Conservation (phyloP, 805 yeast genomes). For the Starmerella etchellsii region DNA sequence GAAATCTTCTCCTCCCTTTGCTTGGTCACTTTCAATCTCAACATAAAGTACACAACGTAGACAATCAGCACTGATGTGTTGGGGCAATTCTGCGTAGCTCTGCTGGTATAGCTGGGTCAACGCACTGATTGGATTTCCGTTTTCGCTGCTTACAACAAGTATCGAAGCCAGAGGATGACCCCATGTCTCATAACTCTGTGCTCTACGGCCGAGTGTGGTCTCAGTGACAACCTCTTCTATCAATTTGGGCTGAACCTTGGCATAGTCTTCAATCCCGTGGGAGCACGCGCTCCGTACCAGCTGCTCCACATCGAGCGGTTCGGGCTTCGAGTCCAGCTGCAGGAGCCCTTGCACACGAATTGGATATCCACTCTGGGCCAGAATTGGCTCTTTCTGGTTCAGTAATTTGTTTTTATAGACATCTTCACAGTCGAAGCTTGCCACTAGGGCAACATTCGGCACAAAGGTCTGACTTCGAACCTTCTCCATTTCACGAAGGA, state of each 20-base stretch:
- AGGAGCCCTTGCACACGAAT: not conserved
- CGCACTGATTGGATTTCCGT: conserved; percentile 46
- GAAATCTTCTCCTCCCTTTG: conserved; percentile 5
- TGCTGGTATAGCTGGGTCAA: conserved; percentile 41
- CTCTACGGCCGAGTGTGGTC: not conserved
- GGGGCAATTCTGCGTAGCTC: conserved; percentile 28
- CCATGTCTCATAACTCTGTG: conserved; percentile 53
- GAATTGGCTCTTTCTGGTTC: not conserved
- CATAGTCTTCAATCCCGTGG: no score
- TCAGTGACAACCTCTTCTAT: not conserved
- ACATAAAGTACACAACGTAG: conserved; percentile 14
- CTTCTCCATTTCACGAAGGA: conserved; percentile 2
- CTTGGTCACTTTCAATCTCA: not conserved
- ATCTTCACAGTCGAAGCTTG: conserved; percentile 8
- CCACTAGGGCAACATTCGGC: conserved; percentile 9
- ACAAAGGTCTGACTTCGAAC: conserved; percentile 6
- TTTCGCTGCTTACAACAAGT: conserved; percentile 47
- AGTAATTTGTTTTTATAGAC: conserved; percentile 4
- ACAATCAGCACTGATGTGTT: conserved; percentile 19
- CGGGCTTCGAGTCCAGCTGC: not conserved
- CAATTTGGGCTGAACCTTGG: no score
- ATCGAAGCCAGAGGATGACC: conserved; percentile 75
- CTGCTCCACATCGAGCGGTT: not conserved
- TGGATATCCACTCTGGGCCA: not conserved
- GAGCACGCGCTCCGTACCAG: not conserved